Evolutionary conservation across 257 asterid species (phyloP).

Genomic region (Nicotiana paniculata): DNA sequence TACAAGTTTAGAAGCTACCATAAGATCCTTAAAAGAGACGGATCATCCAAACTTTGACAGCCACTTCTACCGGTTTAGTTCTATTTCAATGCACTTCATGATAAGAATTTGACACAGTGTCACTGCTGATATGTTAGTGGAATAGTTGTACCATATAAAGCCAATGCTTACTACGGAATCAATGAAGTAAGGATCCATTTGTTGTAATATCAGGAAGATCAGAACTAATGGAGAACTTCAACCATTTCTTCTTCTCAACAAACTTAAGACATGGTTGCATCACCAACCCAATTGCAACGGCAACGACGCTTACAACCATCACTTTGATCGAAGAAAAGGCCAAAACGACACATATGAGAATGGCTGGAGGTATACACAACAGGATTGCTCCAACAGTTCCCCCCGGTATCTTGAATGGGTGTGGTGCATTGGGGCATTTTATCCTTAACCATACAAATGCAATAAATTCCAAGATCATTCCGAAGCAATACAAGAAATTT

Average conservation of each 20-base stretch:
- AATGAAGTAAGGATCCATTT: background rate
- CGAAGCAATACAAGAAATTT: constrained; percentile 10
- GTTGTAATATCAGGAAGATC: constrained; percentile 5
- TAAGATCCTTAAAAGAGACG: background rate
- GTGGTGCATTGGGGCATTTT: background rate
- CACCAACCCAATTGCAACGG: constrained; percentile 8
- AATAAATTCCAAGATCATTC: constrained; percentile 9
- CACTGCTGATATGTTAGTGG: background rate
- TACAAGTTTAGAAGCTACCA: background rate
- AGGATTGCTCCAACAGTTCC: constrained; percentile 7
- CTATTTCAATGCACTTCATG: background rate
- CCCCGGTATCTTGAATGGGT: constrained; percentile 3
- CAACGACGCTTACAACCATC: background rate
- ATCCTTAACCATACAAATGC: constrained; percentile 8
- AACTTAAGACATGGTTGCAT: constrained; percentile 10
- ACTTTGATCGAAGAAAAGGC: constrained; percentile 4
- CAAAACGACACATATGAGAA: constrained; percentile 6
- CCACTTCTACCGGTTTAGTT: background rate
- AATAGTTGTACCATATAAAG: background rate
- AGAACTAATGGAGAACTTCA: constrained; percentile 4
- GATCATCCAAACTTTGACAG: background rate
- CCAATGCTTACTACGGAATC: background rate
- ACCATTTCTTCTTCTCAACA: background rate
- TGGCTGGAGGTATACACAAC: constrained; percentile 6
- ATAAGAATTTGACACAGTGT: background rate